Conservation (phyloP, 805 yeast genomes). For the Cyberlindnera maritima region DNA sequence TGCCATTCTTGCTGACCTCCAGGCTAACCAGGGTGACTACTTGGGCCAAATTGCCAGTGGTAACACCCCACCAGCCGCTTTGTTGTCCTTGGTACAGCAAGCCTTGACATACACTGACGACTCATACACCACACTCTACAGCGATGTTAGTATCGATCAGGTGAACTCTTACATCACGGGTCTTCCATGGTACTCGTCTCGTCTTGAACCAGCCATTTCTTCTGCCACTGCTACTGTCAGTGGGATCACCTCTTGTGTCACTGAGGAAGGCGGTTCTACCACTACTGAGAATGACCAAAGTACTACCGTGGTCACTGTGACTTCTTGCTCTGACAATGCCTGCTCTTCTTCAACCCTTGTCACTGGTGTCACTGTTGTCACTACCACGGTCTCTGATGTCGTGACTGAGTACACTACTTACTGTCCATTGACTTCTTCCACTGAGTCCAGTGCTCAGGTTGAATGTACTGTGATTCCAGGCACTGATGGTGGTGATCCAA, state of each 20-base stretch:
- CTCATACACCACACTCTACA: conserved; percentile 30
- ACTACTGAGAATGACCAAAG: background rate
- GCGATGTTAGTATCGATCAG: conserved; percentile 22
- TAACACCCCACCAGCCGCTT: conserved; percentile 27
- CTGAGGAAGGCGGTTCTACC: background rate
- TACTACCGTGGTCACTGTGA: background rate
- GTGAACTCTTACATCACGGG: conserved; percentile 27
- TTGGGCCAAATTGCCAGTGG: conserved; percentile 15
- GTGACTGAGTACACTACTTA: background rate
- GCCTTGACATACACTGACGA: conserved; percentile 31
- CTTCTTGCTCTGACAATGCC: background rate
- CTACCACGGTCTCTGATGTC: background rate
- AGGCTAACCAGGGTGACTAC: conserved; percentile 14
- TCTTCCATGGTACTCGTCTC: conserved; percentile 31
- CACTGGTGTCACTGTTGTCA: background rate
- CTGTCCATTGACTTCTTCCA: background rate
- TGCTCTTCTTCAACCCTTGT: background rate
- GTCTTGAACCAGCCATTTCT: conserved; percentile 11
- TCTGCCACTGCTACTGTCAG: conserved; percentile 10
- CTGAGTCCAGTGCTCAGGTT: background rate
- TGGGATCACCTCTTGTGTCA: background rate
- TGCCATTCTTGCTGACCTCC: conserved; percentile 14
- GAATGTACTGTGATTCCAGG: background rate
- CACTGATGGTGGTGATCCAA: background rate
- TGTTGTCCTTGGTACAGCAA: conserved; percentile 26